Evolutionary conservation across 2,329 filamentous ascomycete genomes (phyloP).

Genomic region (Hansfordia pulvinata): DNA sequence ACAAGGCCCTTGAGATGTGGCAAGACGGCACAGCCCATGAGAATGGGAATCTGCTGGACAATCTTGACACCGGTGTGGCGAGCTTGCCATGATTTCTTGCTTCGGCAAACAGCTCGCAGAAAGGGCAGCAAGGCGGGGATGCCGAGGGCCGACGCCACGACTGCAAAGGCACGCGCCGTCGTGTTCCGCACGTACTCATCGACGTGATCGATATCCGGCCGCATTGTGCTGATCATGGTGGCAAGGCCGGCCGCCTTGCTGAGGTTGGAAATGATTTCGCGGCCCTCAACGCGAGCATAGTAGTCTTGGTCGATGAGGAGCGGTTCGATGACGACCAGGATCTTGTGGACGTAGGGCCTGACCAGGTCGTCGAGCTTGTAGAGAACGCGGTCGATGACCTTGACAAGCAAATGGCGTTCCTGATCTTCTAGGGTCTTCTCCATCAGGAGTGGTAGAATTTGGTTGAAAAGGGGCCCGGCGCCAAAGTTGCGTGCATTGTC

Average conservation of each 20-base stretch:
- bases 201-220: constrained; percentile 94
- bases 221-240: constrained; percentile 99
- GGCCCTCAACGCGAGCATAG: constrained; percentile 93
- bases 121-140: constrained; percentile 94
- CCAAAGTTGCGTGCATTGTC: constrained; percentile 96
- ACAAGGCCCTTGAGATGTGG: constrained; percentile 93
- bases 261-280: constrained; percentile 97
- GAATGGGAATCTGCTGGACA: constrained; percentile 93
- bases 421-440: constrained; percentile 97
- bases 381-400: constrained; percentile 95
- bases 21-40: constrained; percentile 95
- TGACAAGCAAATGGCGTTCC: constrained; percentile 93
- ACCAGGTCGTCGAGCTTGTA: constrained; percentile 98
- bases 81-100: constrained; percentile 98
- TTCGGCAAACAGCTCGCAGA: constrained; percentile 86
- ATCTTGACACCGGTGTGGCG: constrained; percentile 98
- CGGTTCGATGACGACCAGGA: constrained; percentile 96
- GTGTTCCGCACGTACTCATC: constrained; percentile 98
- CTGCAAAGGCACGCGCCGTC: constrained; percentile 89
- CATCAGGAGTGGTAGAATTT: constrained; percentile 94
- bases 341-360: constrained; percentile 94
- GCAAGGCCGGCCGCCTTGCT: constrained; percentile 93
- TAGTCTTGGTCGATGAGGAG: constrained; percentile 98
- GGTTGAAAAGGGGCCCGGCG: constrained; percentile 87
- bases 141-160: constrained; percentile 89